Base-by-base conservation (phyloP, 352 stramenopile species). In the Phytophthora chlamydospora region DNA sequence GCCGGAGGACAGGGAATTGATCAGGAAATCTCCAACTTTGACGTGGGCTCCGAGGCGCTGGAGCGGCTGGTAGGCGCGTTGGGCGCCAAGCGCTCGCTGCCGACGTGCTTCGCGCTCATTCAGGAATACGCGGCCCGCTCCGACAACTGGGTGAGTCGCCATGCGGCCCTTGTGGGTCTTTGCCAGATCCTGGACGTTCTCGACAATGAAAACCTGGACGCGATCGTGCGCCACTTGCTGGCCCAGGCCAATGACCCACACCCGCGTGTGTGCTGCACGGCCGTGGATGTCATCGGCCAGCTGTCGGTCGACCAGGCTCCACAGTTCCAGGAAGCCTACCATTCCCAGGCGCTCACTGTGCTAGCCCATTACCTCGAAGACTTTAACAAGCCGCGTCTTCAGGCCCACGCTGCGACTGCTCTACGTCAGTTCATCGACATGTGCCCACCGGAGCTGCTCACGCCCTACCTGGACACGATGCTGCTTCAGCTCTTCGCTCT, bases 401-500 rank as follows among this genome's bases (percentile, higher is more conserved):
- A 93, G 53, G 82, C 86, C 11, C 84, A 95, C 41, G 76, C 86
- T 0, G 83, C 85, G 9, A 91, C 85, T 9, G 79, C 86, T 32
- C 58, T 95, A 24, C 83, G 84, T 13, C 82, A 95, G 59, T 95
- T 95, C 40, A 84, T 95, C 62, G 84, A 95, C 52, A 89, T 91
- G 76, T 93, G 85, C 49, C 71, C 77, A 31, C 72, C 73, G 0
- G 60, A 83, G 34, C 59, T 91, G 32, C 66, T 95, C 16, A 72
- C 80, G 46, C 83, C 84, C 29, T 93, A 95, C 56, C 47, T 95
- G 46, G 84, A 95, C 45, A 77, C 80, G 43, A 66, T 93, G 39
- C 69, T 95, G 5, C 67, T 76, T 29, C 79, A 88, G 45, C 53
- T 93, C 0, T 92, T 95, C 46, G 71, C 74, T 0, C 56, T 92